These are phyloP conservation scores for Sphagnum fallax DNA, from an alignment of 228 moss, liverwort and hornwort species.

Conservation along the genomic window DNA sequence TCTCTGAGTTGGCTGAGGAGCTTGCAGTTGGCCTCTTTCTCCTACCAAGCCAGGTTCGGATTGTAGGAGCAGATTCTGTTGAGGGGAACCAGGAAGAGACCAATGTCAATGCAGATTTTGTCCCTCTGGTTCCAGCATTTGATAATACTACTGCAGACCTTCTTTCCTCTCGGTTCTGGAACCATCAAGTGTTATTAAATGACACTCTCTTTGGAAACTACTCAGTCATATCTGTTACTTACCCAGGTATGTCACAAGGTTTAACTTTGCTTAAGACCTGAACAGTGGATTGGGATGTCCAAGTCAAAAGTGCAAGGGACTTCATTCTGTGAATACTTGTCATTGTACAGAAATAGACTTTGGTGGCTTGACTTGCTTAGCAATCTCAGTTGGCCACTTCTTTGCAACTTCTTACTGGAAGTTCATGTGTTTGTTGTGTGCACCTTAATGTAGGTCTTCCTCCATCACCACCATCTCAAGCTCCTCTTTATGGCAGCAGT, in stretches of 20 bases:
- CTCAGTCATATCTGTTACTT: slow-evolving; percentile 38
- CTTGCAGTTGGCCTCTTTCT: slow-evolving; percentile 52
- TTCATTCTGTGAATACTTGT: too few species aligned
- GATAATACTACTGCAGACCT: slow-evolving; percentile 63
- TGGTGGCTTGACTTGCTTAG: too few species aligned
- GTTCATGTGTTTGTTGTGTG: background rate
- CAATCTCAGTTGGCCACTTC: too few species aligned
- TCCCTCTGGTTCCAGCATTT: slow-evolving; percentile 59
- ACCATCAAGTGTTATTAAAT: slow-evolving; percentile 54
- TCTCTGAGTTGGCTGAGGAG: slow-evolving; percentile 58
- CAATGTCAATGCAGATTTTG: slow-evolving; percentile 55
- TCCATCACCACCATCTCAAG: slow-evolving; percentile 44
- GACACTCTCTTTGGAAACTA: slow-evolving; percentile 62
- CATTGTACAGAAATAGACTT: too few species aligned
- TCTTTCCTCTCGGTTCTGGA: slow-evolving; percentile 74
- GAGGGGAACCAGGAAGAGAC: slow-evolving; percentile 37
- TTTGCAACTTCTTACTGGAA: too few species aligned
- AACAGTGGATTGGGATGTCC: too few species aligned
- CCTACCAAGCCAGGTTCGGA: slow-evolving; percentile 50
- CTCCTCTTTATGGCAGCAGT: slow-evolving; percentile 15
- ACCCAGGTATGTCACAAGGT: slow-evolving; percentile 39
- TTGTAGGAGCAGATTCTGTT: slow-evolving; percentile 48
- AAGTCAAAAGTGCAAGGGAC: too few species aligned
- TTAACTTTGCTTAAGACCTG: background rate
- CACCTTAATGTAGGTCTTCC: slow-evolving; percentile 37